phyloP scores from a whole-genome alignment of 441 rosid species.

The Adansonia grandidieri region DNA sequence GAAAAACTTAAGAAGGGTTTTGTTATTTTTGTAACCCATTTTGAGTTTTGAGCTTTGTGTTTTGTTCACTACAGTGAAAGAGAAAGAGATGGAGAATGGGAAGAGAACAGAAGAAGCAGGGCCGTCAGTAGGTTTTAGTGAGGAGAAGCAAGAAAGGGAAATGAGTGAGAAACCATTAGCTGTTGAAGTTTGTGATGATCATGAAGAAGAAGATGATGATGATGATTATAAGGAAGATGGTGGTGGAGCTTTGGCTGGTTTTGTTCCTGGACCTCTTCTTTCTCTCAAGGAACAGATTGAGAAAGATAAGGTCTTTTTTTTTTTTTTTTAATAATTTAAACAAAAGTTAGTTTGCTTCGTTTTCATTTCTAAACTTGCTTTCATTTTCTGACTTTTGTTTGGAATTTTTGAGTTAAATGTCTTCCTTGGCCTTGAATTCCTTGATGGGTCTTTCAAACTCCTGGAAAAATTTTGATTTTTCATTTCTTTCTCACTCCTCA shows the following conservation, averaged over 20 bases:
- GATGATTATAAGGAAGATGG: conserved; percentile 34
- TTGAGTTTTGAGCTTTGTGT: not conserved
- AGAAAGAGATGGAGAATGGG: conserved; percentile 41
- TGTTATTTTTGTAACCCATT: not conserved
- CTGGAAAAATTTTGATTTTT: not conserved
- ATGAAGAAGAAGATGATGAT: conserved; percentile 24
- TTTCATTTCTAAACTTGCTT: not conserved
- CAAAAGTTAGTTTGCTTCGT: not conserved
- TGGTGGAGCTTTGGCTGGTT: conserved; percentile 38
- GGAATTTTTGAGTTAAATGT: conserved; percentile 1
- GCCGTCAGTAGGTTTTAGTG: conserved; percentile 36
- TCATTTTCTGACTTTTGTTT: not conserved
- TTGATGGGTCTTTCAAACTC: not conserved
- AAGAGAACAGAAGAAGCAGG: conserved; percentile 43
- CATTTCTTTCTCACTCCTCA: not conserved
- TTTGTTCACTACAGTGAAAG: conserved; percentile 7
- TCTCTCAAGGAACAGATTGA: conserved; percentile 68
- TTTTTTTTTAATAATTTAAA: too few species aligned
- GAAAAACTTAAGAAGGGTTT: conserved; percentile 26
- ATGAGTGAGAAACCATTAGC: conserved; percentile 31
- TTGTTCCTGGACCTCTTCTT: conserved; percentile 59
- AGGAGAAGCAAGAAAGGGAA: conserved; percentile 36
- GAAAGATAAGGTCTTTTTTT: conserved; percentile 58
- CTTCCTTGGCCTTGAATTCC: conserved; percentile 6
- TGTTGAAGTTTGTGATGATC: conserved; percentile 24